phyloP scores from a whole-genome alignment of 2,329 filamentous ascomycete species.

The Aspergillus calidoustus region DNA sequence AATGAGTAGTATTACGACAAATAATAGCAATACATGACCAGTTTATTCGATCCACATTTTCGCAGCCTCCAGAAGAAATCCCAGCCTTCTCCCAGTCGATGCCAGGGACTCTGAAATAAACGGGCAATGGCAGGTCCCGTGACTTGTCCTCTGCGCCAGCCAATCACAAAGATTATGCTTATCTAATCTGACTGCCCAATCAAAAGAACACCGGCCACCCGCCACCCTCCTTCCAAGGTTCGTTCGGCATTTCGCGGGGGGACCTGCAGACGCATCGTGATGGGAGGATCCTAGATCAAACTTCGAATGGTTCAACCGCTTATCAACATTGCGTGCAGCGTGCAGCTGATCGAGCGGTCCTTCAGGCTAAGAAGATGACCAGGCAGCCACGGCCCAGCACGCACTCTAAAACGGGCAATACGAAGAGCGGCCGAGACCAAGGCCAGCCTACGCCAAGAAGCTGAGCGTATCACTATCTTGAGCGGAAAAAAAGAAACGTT shows the following conservation, averaged over 20 bases:
- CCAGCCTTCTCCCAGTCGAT: background rate
- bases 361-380: background rate
- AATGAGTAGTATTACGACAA: background rate
- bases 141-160: background rate
- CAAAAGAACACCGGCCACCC: background rate
- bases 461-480: background rate
- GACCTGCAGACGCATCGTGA: background rate
- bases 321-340: slow-evolving; percentile 6
- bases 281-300: background rate
- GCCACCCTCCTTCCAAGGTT: background rate
- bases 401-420: slow-evolving; percentile 1
- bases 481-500: background rate
- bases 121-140: background rate
- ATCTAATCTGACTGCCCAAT: background rate
- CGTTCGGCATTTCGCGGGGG: background rate
- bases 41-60: too few species aligned
- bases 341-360: slow-evolving; percentile 3
- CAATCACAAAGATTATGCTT: background rate
- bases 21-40: background rate
- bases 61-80: background rate
- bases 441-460: background rate
- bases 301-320: background rate
- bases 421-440: background rate
- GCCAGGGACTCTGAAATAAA: background rate
- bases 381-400: background rate